Base-by-base conservation (phyloP, 805 yeast genomes). In the Metschnikowia corniflorae region DNA sequence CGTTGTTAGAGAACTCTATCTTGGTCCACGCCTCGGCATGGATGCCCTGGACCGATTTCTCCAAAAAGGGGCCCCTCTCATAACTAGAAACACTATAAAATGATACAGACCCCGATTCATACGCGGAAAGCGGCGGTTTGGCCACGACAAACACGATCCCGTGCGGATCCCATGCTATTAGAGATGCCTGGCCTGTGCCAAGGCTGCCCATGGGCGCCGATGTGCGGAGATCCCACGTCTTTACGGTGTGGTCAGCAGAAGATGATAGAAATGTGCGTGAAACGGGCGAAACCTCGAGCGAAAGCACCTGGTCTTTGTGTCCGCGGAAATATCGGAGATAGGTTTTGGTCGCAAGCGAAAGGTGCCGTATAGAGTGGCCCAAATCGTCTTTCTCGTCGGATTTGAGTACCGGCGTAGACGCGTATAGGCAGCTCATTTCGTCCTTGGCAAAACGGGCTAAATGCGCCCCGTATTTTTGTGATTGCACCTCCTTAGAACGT, bases 381-480 rank as follows among this genome's bases (percentile, higher is more conserved):
- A 77, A 80, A n/a, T 46, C 51, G 13, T 52, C 60, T 4, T 37
- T 38, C n/a, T 46, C 50, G n/a, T 52, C 60, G 5, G 38, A 37
- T 16, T 37, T 48, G 5, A 43, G 52, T 3, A 53, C 36, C 6
- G 70, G 70, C 0, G 97, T 87, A 5, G 96, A 84, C 1, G 94
- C 88, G 55, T 84, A 86, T 12, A 91, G 68, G 51, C 93, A 82
- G 49, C 80, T 79, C 39, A 75, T 70, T 29, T 78, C 80, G 28
- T 75, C 71, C 52, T 83, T 94, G 1, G 96, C 80, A 58, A 93
- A 93, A 30, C 78, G 70, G 2, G 96, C 96, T 25, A 86, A 61
- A 53, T 86, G 88, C 39, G 88, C 85, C 1, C 98, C 98, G 51
- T 93, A 93, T 55, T 93, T 93, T 62, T 88, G 89, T 19, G 93